phyloP scores from a whole-genome alignment of 2,329 filamentous ascomycete genomes.

The Sphaerulina musiva region DNA sequence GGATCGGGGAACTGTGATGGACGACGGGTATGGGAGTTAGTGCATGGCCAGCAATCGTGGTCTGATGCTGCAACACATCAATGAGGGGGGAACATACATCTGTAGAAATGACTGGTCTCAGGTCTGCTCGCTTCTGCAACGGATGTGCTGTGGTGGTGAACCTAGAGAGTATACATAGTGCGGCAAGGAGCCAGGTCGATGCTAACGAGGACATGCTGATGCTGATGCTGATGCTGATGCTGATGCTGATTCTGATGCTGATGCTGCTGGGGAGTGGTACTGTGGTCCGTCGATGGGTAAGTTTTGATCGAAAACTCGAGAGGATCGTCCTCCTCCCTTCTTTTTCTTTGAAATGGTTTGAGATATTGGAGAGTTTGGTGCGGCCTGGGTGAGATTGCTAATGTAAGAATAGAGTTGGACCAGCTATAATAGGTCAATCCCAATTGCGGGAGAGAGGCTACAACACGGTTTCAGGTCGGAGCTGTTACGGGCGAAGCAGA shows the following conservation, averaged over 20 bases:
- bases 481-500: not conserved
- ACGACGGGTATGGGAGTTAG: not conserved
- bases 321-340: not conserved
- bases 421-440: not conserved
- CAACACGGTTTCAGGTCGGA: not conserved
- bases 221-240: too few relatives aligned
- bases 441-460: not conserved
- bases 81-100: constrained; percentile 6
- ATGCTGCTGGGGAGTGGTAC: not conserved
- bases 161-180: not conserved
- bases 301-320: not conserved
- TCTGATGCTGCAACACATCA: not conserved
- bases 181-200: not conserved
- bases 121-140: constrained; percentile 3
- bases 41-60: not conserved
- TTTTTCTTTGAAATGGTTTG: not conserved
- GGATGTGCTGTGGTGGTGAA: constrained; percentile 9
- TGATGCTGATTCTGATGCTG: too few relatives aligned
- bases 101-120: constrained; percentile 17
- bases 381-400: not conserved
- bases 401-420: not conserved
- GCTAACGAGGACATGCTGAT: constrained; percentile 1
- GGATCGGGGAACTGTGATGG: constrained; percentile 34
- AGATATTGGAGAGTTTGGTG: not conserved
- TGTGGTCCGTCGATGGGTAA: not conserved